Conservation (phyloP, 768 basidiomycete genomes). For the Fistulinella prunicolor region DNA sequence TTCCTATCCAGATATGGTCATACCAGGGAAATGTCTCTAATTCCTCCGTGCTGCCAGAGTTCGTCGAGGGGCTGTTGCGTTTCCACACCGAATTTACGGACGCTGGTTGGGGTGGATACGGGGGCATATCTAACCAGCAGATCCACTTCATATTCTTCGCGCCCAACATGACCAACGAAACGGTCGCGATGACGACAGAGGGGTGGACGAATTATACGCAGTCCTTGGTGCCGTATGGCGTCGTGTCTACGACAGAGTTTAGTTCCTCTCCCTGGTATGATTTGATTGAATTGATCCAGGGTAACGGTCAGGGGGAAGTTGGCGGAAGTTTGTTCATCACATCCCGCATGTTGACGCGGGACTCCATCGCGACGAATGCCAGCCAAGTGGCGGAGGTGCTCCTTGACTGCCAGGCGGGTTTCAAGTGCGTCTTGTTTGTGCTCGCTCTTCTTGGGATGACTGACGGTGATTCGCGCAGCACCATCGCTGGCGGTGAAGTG, state of each 20-base stretch:
- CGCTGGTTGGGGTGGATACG: conserved; percentile 45
- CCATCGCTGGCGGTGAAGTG: conserved; percentile 46
- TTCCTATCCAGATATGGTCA: conserved; percentile 31
- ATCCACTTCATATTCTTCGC: conserved; percentile 26
- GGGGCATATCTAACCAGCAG: neutral
- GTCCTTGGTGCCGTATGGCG: conserved; percentile 4
- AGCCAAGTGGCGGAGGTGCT: conserved; percentile 22
- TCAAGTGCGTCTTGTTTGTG: conserved; percentile 5
- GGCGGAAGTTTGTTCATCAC: conserved; percentile 29
- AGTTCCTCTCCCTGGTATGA: conserved; percentile 25
- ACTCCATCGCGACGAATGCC: conserved; percentile 22
- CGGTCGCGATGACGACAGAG: conserved; percentile 32
- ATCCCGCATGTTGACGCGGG: conserved; percentile 32
- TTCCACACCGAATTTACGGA: conserved; percentile 37
- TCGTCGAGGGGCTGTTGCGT: conserved; percentile 36
- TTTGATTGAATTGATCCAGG: conserved; percentile 15
- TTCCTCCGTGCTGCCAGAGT: conserved; percentile 21
- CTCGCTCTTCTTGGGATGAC: neutral
- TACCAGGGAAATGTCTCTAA: conserved; percentile 33
- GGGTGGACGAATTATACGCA: conserved; percentile 30
- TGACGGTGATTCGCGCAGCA: conserved; percentile 27
- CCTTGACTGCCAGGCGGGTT: neutral
- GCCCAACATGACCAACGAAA: conserved; percentile 35
- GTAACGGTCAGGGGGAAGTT: conserved; percentile 9
- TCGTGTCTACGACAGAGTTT: conserved; percentile 26